Conservation (phyloP, 1,139 yeast species). For the Kluyveromyces sp. region DNA sequence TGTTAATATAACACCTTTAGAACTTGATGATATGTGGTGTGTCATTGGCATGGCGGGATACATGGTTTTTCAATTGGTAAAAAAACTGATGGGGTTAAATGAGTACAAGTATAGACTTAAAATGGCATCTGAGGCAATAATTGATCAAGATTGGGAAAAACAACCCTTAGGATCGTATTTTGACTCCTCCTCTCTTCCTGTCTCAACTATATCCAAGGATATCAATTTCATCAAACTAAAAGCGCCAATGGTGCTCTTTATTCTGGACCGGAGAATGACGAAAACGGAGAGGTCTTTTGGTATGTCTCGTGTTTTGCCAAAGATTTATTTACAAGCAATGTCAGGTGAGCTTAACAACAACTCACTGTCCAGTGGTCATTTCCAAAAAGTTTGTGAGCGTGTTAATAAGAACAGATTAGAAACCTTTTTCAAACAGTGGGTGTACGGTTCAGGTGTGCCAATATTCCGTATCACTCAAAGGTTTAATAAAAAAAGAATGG, state of each 20-base stretch:
- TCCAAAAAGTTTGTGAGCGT: conserved; percentile 87
- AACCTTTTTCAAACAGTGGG: conserved; percentile 88
- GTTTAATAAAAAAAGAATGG: conserved; percentile 87
- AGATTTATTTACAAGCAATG: conserved; percentile 88
- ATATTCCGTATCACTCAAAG: conserved; percentile 80
- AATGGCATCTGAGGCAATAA: conserved; percentile 54
- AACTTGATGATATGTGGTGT: conserved; percentile 85
- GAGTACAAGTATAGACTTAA: conserved; percentile 71
- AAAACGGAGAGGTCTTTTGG: conserved; percentile 95
- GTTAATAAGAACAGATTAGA: conserved; percentile 85
- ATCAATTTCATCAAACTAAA: conserved; percentile 64
- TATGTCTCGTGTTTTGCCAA: conserved; percentile 83
- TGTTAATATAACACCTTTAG: conserved; percentile 76
- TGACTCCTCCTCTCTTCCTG: conserved; percentile 61
- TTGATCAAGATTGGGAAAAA: conserved; percentile 70
- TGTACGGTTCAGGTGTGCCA: conserved; percentile 84
- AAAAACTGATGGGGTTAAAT: conserved; percentile 71
- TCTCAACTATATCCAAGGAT: conserved; percentile 33
- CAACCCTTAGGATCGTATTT: conserved; percentile 72
- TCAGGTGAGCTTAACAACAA: conserved; percentile 85
- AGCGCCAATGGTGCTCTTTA: conserved; percentile 78
- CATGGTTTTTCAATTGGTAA: conserved; percentile 71
- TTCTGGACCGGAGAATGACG: conserved; percentile 87
- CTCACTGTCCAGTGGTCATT: conserved; percentile 73
- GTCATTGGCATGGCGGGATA: conserved; percentile 77